These are phyloP conservation scores for Brachypodium distachyon DNA, from an alignment of 202 grass and related monocot species.

Conservation along the genomic window DNA sequence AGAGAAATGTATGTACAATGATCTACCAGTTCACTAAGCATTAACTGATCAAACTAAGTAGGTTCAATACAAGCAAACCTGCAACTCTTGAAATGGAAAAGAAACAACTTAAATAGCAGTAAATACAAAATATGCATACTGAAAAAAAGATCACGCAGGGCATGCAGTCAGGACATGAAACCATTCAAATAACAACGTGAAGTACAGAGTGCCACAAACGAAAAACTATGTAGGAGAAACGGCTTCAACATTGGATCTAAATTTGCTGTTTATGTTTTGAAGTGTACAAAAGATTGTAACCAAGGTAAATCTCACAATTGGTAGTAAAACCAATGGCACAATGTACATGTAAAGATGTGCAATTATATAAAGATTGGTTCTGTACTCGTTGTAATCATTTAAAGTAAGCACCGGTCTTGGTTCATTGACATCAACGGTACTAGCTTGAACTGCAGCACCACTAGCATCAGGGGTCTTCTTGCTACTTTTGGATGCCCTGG, in stretches of 20 bases:
- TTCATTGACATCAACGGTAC: slow-evolving; percentile 32
- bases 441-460: slow-evolving; percentile 32
- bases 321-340: not conserved
- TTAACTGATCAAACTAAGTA: slow-evolving; percentile 5
- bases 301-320: not conserved
- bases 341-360: slow-evolving; percentile 17
- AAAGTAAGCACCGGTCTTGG: slow-evolving; percentile 44
- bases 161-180: not conserved
- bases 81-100: not conserved
- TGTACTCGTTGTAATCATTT: slow-evolving; percentile 60
- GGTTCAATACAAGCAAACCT: not conserved
- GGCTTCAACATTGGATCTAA: not conserved
- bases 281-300: not conserved
- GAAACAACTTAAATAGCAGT: not conserved
- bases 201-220: not conserved
- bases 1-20: not conserved
- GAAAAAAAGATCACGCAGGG: not conserved
- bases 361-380: not conserved
- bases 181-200: not conserved
- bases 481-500: slow-evolving; percentile 65
- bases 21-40: not conserved
- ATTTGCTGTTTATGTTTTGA: not conserved
- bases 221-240: not conserved
- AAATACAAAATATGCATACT: not conserved
- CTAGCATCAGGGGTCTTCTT: slow-evolving; percentile 32